Evolutionary conservation across 768 basidiomycete species (phyloP), one percentile per base, ranked within the genome.

Genomic region (Mycena pura): DNA sequence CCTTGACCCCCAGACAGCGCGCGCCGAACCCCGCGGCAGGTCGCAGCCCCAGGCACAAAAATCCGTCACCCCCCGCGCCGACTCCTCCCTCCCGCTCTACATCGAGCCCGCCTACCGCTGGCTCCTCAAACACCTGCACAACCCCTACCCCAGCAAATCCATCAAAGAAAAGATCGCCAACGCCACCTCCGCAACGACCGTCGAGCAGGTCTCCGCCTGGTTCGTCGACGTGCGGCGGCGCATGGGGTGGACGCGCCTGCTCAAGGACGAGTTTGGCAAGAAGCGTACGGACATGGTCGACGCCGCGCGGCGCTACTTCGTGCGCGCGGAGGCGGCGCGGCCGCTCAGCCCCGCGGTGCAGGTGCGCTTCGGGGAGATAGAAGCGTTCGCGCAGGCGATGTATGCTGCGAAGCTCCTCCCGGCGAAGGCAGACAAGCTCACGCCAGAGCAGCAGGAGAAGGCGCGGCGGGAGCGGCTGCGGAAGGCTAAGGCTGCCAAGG

Each of bases 221-320:
- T 86, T 86, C 32, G 63, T 76, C 21, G 78, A 80, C 7, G 74
- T 71, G 1, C 78, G 85, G 1, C 80, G 78, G 19, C 78, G 84
- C 0, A 85, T 86, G 0, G 85, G 85, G 0, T 87, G 85, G 86
- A 85, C 79, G 10, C 14, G 53, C 0, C 49, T 85, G 0, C 77
- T 81, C 2, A 74, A 71, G 46, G 45, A 50, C 0, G 71, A 65
- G 11, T 82, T 79, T 54, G 38, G 60, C 0, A 74, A 76, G 43
- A 76, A 73, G 25, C 74, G 76, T 14, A 64, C 47, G 6, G 66
- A 74, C 13, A 78, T 80, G 9, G 62, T 81, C 17, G 69, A 71
- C 4, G 80, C 78, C 9, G 82, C 82, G 6, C 71, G 65, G 3
- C 68, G 66, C 3, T 77, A 75, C 40, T 79, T 79, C 55, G 19